Conservation (phyloP, 1,139 yeast species). For the Protomyces inouyei region DNA sequence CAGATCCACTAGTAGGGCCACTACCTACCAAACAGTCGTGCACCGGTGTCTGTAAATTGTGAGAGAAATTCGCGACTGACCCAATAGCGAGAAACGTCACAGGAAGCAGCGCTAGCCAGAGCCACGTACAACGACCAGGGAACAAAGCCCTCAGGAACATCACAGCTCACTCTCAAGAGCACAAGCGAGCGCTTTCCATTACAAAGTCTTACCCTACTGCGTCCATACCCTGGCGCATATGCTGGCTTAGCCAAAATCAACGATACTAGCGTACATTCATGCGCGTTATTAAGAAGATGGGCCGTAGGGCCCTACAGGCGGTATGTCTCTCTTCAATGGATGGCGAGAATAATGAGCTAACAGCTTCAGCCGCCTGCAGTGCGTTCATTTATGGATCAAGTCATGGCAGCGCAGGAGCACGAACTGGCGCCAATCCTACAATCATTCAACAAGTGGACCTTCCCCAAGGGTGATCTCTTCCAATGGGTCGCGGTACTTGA, state of each 20-base stretch:
- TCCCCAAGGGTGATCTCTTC: slow-evolving; percentile 66
- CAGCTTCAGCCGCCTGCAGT: slow-evolving; percentile 8
- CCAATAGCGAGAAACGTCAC: no score
- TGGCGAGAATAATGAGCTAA: neutral
- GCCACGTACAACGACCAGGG: no score
- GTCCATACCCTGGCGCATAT: neutral
- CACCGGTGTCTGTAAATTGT: no score
- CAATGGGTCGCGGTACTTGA: slow-evolving; percentile 77
- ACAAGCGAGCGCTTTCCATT: no score
- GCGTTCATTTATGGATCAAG: slow-evolving; percentile 2
- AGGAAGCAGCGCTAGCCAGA: no score
- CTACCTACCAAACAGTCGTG: no score
- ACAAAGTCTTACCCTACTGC: no score
- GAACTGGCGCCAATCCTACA: neutral
- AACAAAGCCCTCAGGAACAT: no score
- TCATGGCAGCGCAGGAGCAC: slow-evolving; percentile 7
- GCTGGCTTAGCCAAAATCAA: neutral
- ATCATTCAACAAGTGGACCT: slow-evolving; percentile 48
- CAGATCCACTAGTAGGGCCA: no score
- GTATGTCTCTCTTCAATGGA: neutral
- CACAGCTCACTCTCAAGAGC: no score
- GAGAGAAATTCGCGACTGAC: no score
- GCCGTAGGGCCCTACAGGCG: slow-evolving; percentile 9
- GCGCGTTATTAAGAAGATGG: neutral
- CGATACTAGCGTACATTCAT: neutral